phyloP scores from a whole-genome alignment of 2,329 filamentous ascomycete species.

The Fusarium oxysporum region DNA sequence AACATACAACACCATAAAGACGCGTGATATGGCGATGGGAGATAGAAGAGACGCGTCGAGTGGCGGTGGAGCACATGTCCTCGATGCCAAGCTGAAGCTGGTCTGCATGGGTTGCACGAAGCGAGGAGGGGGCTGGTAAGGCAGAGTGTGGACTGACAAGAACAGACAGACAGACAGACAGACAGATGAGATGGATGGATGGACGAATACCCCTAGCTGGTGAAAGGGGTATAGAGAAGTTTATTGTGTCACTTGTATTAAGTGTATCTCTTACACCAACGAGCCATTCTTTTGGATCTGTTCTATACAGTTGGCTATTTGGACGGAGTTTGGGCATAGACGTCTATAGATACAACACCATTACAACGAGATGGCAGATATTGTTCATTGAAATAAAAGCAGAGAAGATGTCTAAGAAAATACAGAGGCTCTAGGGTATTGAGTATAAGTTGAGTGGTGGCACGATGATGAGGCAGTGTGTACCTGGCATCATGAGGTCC shows the following conservation, averaged over 20 bases:
- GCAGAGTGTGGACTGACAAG: not conserved
- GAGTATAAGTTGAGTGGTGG: not conserved
- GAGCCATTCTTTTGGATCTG: not conserved
- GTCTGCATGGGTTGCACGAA: constrained; percentile 32
- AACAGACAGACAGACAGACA: constrained; percentile 4
- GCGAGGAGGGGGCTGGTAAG: constrained; percentile 17
- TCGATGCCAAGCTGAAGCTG: constrained; percentile 4
- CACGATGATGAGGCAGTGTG: not conserved
- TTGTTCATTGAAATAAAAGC: not conserved
- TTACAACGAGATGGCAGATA: not conserved
- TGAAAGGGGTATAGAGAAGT: constrained; percentile 2
- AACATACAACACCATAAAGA: constrained; percentile 38
- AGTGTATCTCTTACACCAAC: not conserved
- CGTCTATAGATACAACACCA: not conserved
- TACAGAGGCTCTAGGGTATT: constrained; percentile 1
- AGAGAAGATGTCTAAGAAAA: not conserved
- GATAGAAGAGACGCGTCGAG: constrained; percentile 35
- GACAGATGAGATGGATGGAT: constrained; percentile 31
- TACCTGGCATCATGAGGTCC: not conserved
- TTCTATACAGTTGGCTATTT: not conserved
- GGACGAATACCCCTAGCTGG: constrained; percentile 37
- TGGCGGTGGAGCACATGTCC: constrained; percentile 20
- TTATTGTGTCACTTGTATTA: not conserved
- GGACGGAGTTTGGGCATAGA: not conserved
- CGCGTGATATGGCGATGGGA: constrained; percentile 39